These are phyloP conservation scores for Bruguiera parviflora DNA, from an alignment of 345 rosid species.

Conservation along the genomic window DNA sequence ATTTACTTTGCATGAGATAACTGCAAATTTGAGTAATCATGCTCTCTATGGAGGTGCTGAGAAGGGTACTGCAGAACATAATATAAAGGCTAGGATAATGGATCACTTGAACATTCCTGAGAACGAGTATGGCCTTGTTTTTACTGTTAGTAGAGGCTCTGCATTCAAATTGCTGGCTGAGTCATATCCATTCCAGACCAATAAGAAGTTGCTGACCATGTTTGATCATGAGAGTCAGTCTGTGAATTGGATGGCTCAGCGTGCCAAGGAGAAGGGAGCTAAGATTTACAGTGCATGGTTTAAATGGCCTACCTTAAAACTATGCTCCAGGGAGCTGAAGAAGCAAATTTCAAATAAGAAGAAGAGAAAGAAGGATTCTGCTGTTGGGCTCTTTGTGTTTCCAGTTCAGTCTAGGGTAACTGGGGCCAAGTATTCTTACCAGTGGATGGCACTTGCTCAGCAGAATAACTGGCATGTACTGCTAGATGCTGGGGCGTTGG, in stretches of 20 bases:
- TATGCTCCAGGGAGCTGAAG: slow-evolving; percentile 75
- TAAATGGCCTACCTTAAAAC: slow-evolving; percentile 83
- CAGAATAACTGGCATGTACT: slow-evolving; percentile 82
- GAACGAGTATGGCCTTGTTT: slow-evolving; percentile 80
- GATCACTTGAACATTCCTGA: slow-evolving; percentile 84
- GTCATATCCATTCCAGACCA: slow-evolving; percentile 71
- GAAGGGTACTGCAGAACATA: slow-evolving; percentile 71
- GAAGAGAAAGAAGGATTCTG: slow-evolving; percentile 72
- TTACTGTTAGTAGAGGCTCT: slow-evolving; percentile 87
- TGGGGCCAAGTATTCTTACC: slow-evolving; percentile 82
- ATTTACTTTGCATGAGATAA: slow-evolving; percentile 74
- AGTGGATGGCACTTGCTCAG: slow-evolving; percentile 88
- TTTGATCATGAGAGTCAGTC: slow-evolving; percentile 94
- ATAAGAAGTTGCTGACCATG: slow-evolving; percentile 72
- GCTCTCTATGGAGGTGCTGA: slow-evolving; percentile 82
- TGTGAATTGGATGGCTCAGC: slow-evolving; percentile 82
- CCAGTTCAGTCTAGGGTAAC: slow-evolving; percentile 86
- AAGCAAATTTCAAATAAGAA: slow-evolving; percentile 69
- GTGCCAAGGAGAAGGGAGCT: slow-evolving; percentile 85
- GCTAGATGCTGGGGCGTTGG: slow-evolving; percentile 78
- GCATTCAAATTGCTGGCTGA: slow-evolving; percentile 81
- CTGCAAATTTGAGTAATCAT: slow-evolving; percentile 83
- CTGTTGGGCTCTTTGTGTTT: slow-evolving; percentile 75
- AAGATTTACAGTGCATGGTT: slow-evolving; percentile 82
- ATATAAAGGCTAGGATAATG: slow-evolving; percentile 75